Evolutionary conservation across 768 basidiomycete species (phyloP), one percentile per base, ranked within the genome.

Genomic region (Peribolospora kevripleyi): DNA sequence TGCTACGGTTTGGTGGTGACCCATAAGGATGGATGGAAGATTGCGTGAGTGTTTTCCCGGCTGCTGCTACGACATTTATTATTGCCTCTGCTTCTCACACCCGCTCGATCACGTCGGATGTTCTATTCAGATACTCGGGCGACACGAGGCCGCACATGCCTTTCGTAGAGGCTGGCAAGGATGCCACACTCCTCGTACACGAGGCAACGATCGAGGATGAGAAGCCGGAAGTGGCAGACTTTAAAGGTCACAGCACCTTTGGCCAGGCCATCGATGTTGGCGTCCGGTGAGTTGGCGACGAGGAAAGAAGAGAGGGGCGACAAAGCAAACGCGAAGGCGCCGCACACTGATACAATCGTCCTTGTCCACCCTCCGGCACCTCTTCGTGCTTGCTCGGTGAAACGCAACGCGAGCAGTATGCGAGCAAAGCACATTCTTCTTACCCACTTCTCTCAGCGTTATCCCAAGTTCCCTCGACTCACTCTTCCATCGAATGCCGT

Each of bases 361-460:
- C 8, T 3, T 59, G 25, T n/a, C 7, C n/a, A 14, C 42, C 5
- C 14, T 4, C 47, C 14, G 8, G 6, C 36, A 7, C 57, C 46
- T 50, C 56, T 38, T 54, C 36, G 6, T 4, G 11, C 25, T 25
- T 25, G 25, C 25, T 25, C 25, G 25, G 25, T 25, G 25, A 25
- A 25, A 38, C 55, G 13, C 52, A 3, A 47, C 13, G 41, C 48
- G 38, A 41, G 45, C 55, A 90, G 86, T 57, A 91, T 91, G 88
- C 72, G 75, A 7, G 87, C 87, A 1, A 70, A 77, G 53, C 79
- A 85, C 59, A 73, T 85, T 46, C 75, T 95, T n/a, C 74, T 97
- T 25, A 97, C 87, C 0, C 90, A 95, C 66, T 95, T 95, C 69
- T 93, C 88, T 7, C 84, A 84, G 46, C 79, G 88, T 39, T 90